Base-by-base conservation (phyloP, 2,329 filamentous ascomycete genomes). In the Juglanconis oblonga region DNA sequence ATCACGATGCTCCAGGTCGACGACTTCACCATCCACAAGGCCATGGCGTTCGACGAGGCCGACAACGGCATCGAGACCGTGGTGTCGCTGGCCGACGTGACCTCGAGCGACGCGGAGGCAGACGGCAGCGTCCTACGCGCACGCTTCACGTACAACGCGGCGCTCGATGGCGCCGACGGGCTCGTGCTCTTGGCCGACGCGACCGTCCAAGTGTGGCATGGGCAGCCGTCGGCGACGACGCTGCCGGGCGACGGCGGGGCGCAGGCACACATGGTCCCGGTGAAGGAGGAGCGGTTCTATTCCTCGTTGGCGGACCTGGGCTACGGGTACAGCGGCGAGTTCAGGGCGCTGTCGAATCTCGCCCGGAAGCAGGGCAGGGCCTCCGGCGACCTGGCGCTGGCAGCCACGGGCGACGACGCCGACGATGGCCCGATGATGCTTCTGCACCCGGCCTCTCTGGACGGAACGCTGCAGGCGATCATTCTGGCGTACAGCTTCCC, bases 1-100 rank as follows among this genome's bases (percentile, higher is more conserved):
- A n/a, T n/a, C n/a, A n/a, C n/a, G n/a, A n/a, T 63, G 3, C 17
- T 65, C 17, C 64, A 70, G 50, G 42, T 71, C 2, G 29, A 58
- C 1, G 32, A 69, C n/a, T 50, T 70, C 1, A 45, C 44, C 7
- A 66, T 71, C 33, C 62, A 57, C 10, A 51, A 55, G 38, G 68
- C 64, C 7, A 49, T 67, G 42, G 53, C 52, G 1, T 65, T 68
- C 48, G 62, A 64, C 31, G 58, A 64, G 8, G 58, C 45, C 11
- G 54, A 58, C 17, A 48, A 44, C 5, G 52, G 53, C 6, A 55
- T 62, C 17, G 62, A 64, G 52, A 59, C n/a, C 32, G 54, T 45
- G 44, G 50, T 35, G 6, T 38, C 59, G 0, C n/a, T 57, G 9
- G 54, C 54, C 2, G 31, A 13, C n/a, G 10, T 55, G 6, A 9